Percentiles rank a stretch among this genome's conserved stretches.
Evolutionary conservation across 2,329 filamentous ascomycete genomes (phyloP).

Genomic region (Colletotrichum musicola): DNA sequence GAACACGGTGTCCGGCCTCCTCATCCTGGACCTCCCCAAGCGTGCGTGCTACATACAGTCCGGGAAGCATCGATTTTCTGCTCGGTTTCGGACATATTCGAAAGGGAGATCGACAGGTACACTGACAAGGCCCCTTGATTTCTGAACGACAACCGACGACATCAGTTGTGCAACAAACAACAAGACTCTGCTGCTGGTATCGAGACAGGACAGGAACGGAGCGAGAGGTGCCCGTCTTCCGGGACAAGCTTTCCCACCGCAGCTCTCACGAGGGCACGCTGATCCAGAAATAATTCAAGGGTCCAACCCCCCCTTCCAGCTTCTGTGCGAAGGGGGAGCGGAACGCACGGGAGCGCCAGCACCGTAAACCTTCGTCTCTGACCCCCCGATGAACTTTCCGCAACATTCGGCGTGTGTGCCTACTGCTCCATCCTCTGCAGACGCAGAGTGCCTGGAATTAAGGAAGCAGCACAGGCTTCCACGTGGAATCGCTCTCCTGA

Average conservation of each 20-base stretch:
- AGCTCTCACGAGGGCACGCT: conserved; percentile 6
- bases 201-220: background rate
- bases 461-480: conserved; percentile 17
- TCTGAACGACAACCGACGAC: background rate
- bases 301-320: conserved; percentile 23
- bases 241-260: conserved; percentile 12
- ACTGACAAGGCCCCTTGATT: conserved; percentile 8
- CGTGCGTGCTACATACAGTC: background rate
- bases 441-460: background rate
- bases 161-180: background rate
- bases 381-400: conserved; percentile 19
- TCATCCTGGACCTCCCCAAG: conserved; percentile 24
- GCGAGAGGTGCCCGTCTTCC: background rate
- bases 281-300: conserved; percentile 27
- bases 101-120: conserved; percentile 37
- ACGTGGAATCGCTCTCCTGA: conserved; percentile 25
- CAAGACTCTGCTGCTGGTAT: background rate
- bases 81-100: conserved; percentile 21
- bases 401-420: background rate
- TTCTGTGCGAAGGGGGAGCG: conserved; percentile 32
- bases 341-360: conserved; percentile 36
- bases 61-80: conserved; percentile 14
- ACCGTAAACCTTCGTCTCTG: conserved; percentile 27
- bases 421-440: background rate
- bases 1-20: conserved; percentile 1